Conservation (phyloP, 2,329 filamentous ascomycete species). For the Rachicladosporium sp. region DNA sequence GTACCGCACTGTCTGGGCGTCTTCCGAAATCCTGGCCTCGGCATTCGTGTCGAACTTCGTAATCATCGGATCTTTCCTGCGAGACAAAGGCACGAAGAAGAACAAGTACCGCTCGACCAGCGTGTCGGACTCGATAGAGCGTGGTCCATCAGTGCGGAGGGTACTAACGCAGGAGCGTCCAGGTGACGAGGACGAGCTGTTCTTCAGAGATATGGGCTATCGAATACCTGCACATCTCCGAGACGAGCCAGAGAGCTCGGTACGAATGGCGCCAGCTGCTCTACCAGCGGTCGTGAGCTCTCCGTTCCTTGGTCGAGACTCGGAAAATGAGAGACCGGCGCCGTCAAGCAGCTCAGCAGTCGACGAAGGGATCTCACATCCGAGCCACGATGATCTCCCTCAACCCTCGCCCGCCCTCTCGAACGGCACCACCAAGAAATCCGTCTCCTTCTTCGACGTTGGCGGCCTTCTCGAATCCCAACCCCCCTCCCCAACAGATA, state of each 20-base stretch:
- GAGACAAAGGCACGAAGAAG: constrained; percentile 84
- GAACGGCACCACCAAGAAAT: constrained; percentile 7
- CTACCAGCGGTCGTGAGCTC: constrained; percentile 21
- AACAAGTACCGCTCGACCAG: constrained; percentile 57
- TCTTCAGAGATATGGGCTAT: constrained; percentile 63
- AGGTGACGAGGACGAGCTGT: constrained; percentile 82
- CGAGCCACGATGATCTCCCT: constrained; percentile 1
- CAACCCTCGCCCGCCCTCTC: constrained; percentile 11
- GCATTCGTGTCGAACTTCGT: constrained; percentile 78
- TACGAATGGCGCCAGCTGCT: constrained; percentile 28
- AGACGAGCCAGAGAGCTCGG: constrained; percentile 11
- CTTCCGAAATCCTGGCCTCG: constrained; percentile 79
- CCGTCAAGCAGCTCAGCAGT: constrained; percentile 1
- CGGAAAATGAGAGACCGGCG: not conserved
- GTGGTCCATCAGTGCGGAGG: constrained; percentile 46
- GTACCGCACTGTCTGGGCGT: constrained; percentile 77
- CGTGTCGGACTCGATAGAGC: constrained; percentile 40
- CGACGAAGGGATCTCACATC: not conserved
- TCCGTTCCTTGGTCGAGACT: constrained; percentile 1
- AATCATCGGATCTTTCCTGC: constrained; percentile 82
- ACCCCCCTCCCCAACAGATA: constrained; percentile 14
- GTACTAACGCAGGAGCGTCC: constrained; percentile 54
- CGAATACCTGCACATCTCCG: constrained; percentile 44
- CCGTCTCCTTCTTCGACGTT: constrained; percentile 72
- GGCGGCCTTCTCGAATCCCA: constrained; percentile 59